A percentile compares a stretch with the other conserved stretches of the same genome.
These are phyloP conservation scores for Cutaneotrichosporon cutaneum DNA, from an alignment of 1,284 basidiomycete species.

Conservation along the genomic window DNA sequence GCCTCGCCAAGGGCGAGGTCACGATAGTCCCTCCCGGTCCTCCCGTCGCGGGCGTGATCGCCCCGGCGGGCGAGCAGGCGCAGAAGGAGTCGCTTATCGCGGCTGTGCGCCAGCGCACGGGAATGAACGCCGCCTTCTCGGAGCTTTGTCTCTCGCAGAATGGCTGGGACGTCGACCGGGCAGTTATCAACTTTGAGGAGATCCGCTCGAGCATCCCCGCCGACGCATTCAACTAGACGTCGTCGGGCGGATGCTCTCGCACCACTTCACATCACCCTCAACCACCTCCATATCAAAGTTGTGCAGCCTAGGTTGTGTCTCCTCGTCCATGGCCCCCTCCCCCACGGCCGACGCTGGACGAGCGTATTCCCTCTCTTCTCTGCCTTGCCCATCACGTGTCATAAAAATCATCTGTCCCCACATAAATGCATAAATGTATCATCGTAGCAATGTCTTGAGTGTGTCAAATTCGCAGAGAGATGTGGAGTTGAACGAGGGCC, in stretches of 20 bases:
- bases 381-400: not conserved
- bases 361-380: not conserved
- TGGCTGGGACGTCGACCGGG: slow-evolving; percentile 72
- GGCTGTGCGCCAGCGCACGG: slow-evolving; percentile 67
- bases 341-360: not conserved
- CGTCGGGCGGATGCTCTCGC: not conserved
- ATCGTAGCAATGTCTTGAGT: not conserved
- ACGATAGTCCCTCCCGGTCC: slow-evolving; percentile 35
- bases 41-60: too few species aligned
- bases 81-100: slow-evolving; percentile 53
- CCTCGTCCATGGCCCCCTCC: not conserved
- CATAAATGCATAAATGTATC: slow-evolving; percentile 9
- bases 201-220: slow-evolving; percentile 43
- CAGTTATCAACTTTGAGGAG: slow-evolving; percentile 75
- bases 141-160: slow-evolving; percentile 79
- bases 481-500: not conserved
- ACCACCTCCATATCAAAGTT: not conserved
- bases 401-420: not conserved
- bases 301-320: not conserved
- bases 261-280: not conserved
- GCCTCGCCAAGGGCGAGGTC: slow-evolving; percentile 44
- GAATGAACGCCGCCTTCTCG: slow-evolving; percentile 71
- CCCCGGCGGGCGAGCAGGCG: slow-evolving; percentile 3
- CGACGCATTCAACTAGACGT: slow-evolving; percentile 32
- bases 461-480: too few species aligned